Conservation (phyloP, 345 rosid species). For the Gossypium herbaceum region DNA sequence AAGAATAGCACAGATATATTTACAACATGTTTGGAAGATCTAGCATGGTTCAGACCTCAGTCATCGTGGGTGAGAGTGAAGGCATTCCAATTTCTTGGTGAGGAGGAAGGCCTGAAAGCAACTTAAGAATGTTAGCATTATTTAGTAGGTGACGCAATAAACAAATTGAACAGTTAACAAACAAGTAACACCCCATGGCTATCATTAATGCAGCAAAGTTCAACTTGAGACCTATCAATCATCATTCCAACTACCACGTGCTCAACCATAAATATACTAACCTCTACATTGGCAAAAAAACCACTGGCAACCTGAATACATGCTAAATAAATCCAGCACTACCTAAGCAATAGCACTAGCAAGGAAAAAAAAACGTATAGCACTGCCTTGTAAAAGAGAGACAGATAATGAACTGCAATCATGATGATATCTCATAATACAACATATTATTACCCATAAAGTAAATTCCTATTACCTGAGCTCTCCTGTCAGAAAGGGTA, state of each 20-base stretch:
- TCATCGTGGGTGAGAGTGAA: constrained; percentile 98
- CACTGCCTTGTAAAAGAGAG: background rate
- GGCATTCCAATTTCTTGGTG: constrained; percentile 99
- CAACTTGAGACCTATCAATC: constrained; percentile 3
- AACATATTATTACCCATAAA: background rate
- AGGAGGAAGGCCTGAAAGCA: constrained; percentile 78
- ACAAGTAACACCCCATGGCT: background rate
- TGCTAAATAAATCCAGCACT: background rate
- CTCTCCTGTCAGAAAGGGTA: background rate
- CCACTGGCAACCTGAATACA: background rate
- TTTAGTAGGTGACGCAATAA: background rate
- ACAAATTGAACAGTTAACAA: background rate
- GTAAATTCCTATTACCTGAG: background rate
- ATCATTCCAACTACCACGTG: background rate
- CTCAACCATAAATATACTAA: background rate
- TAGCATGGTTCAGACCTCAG: constrained; percentile 54
- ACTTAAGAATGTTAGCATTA: constrained; percentile 16
- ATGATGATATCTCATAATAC: background rate
- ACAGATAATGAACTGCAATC: background rate
- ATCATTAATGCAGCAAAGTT: background rate
- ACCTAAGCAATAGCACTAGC: background rate
- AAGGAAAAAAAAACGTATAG: background rate
- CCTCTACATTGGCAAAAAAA: background rate
- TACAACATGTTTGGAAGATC: constrained; percentile 8
- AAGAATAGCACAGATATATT: constrained; percentile 1